Percentiles rank a stretch among this genome's conserved stretches.
Evolutionary conservation across 2,329 filamentous ascomycete genomes (phyloP).

Genomic region (Colletotrichum orbiculare): DNA sequence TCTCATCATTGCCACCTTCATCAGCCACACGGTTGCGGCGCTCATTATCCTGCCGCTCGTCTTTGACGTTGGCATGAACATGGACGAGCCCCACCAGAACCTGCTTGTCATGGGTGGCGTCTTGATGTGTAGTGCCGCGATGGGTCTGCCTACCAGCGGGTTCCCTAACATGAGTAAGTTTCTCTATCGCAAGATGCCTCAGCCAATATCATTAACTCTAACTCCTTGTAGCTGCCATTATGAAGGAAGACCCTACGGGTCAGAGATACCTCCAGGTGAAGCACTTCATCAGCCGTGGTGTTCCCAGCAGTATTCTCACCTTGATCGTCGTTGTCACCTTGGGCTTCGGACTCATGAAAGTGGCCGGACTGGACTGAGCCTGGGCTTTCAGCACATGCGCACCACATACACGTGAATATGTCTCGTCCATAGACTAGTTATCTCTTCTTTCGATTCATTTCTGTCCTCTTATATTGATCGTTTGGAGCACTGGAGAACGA

Average conservation of each 20-base stretch:
- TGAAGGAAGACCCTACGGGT: constrained; percentile 97
- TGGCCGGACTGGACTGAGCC: constrained; percentile 69
- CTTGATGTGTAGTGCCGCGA: constrained; percentile 97
- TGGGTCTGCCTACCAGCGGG: constrained; percentile 94
- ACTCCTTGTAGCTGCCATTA: constrained; percentile 80
- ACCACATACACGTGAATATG: constrained; percentile 3
- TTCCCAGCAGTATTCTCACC: constrained; percentile 86
- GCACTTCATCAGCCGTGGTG: constrained; percentile 94
- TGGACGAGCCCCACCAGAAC: constrained; percentile 93
- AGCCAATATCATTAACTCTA: not conserved
- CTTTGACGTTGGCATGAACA: constrained; percentile 82
- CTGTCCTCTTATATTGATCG: no score
- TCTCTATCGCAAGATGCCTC: not conserved
- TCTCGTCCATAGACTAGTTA: not conserved
- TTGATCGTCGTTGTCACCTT: constrained; percentile 86
- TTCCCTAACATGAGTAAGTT: constrained; percentile 99
- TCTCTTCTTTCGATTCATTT: not conserved
- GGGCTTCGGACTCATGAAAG: constrained; percentile 90
- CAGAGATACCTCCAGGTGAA: constrained; percentile 91
- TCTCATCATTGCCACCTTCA: constrained; percentile 94
- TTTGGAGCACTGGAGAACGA: no score
- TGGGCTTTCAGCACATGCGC: not conserved
- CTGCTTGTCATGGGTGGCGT: constrained; percentile 94
- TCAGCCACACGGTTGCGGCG: constrained; percentile 96
- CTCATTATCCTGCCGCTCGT: constrained; percentile 95